Conservation (phyloP, 2,329 filamentous ascomycete genomes). For the Colletotrichum endophyticum region DNA sequence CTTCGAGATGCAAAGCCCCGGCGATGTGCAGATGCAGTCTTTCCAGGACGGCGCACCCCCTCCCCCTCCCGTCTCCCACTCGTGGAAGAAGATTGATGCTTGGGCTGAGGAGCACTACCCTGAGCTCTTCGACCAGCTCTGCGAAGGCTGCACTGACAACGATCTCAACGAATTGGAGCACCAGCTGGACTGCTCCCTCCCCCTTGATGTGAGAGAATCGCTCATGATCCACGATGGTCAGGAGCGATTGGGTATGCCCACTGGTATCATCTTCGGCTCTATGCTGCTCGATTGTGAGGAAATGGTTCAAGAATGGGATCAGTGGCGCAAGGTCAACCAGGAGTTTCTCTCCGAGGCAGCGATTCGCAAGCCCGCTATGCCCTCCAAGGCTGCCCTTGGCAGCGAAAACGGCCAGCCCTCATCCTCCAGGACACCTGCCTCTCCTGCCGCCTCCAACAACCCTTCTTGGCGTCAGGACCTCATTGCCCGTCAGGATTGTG, state of each 20-base stretch:
- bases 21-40: slow-evolving; percentile 95
- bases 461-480: slow-evolving; percentile 85
- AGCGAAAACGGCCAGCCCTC: slow-evolving; percentile 67
- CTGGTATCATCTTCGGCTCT: slow-evolving; percentile 88
- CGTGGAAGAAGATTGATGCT: slow-evolving; percentile 91
- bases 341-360: slow-evolving; percentile 75
- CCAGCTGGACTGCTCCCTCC: slow-evolving; percentile 91
- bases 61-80: slow-evolving; percentile 84
- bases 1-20: slow-evolving; percentile 73
- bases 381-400: slow-evolving; percentile 71
- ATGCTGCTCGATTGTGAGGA: slow-evolving; percentile 99
- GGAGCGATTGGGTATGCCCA: slow-evolving; percentile 88
- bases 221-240: slow-evolving; percentile 94
- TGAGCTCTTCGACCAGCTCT: slow-evolving; percentile 90
- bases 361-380: slow-evolving; percentile 64
- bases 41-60: slow-evolving; percentile 93
- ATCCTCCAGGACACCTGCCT: slow-evolving; percentile 63
- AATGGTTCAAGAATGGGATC: slow-evolving; percentile 96
- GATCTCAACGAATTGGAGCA: slow-evolving; percentile 97
- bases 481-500: slow-evolving; percentile 81
- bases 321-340: slow-evolving; percentile 92
- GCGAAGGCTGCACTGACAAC: slow-evolving; percentile 90
- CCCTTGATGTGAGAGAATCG: slow-evolving; percentile 92
- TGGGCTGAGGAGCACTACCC: slow-evolving; percentile 97
- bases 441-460: slow-evolving; percentile 55